Percentiles rank a stretch among this genome's conserved stretches.
phyloP scores from a whole-genome alignment of 1,284 basidiomycete genomes.

The Fomitopsis pinicola region DNA sequence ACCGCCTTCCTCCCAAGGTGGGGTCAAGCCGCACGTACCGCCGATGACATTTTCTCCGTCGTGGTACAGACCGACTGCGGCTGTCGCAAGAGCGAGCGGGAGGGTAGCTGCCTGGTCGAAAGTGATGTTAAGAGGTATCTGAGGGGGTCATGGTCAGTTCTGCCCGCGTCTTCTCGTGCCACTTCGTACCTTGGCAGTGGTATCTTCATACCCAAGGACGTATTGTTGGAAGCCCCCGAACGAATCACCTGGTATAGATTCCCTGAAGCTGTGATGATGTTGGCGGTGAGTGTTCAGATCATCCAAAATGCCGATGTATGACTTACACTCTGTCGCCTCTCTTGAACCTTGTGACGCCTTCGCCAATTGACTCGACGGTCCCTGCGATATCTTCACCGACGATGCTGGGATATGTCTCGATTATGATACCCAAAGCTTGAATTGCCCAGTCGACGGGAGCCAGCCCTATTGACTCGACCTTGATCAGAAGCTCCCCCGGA shows the following conservation, averaged over 20 bases:
- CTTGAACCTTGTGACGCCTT: conserved; percentile 7
- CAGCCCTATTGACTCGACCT: conserved; percentile 35
- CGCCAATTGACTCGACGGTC: conserved; percentile 11
- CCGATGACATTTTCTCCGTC: neutral
- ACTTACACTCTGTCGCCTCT: conserved; percentile 12
- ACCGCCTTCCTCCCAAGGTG: conserved; percentile 22
- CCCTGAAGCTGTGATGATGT: neutral
- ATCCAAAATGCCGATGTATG: too few species aligned
- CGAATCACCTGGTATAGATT: neutral
- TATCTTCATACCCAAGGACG: conserved; percentile 1
- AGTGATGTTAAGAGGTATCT: conserved; percentile 17
- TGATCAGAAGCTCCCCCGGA: conserved; percentile 37
- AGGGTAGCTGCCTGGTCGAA: conserved; percentile 18
- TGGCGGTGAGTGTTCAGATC: neutral
- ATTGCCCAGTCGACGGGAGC: conserved; percentile 47
- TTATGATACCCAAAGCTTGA: conserved; percentile 20
- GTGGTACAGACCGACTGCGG: conserved; percentile 11
- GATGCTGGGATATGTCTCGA: conserved; percentile 20
- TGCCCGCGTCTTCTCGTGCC: neutral
- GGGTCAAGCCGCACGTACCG: conserved; percentile 10
- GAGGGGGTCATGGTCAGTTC: neutral
- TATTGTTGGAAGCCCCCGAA: conserved; percentile 5
- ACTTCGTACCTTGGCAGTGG: conserved; percentile 4
- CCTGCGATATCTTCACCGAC: conserved; percentile 11
- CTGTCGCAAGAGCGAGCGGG: conserved; percentile 17